Conservation (phyloP, 768 basidiomycete genomes). For the Mycena galopus region DNA sequence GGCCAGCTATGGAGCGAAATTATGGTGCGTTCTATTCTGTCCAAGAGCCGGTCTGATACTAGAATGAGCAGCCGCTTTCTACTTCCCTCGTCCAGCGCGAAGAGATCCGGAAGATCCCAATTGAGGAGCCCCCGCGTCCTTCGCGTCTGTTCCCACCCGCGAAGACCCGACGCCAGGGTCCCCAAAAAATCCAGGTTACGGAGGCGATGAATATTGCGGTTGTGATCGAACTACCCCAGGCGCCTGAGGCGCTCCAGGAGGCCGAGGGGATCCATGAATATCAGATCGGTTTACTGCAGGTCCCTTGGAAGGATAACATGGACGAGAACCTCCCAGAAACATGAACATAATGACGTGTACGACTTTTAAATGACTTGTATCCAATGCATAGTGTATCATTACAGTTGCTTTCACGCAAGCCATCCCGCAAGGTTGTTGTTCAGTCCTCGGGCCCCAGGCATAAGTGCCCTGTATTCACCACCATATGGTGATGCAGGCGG, state of each 20-base stretch:
- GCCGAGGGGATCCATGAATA: slow-evolving; percentile 13
- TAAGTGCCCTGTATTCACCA: slow-evolving; percentile 26
- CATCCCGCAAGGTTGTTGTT: slow-evolving; percentile 32
- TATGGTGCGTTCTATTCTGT: slow-evolving; percentile 22
- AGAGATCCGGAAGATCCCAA: slow-evolving; percentile 3
- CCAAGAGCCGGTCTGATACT: not conserved
- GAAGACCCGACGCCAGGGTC: not conserved
- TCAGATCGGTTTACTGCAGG: slow-evolving; percentile 24
- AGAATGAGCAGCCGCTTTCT: slow-evolving; percentile 30
- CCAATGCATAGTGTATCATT: slow-evolving; percentile 3
- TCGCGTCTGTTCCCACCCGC: not conserved
- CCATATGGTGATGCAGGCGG: slow-evolving; percentile 35
- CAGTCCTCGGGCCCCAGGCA: slow-evolving; percentile 22
- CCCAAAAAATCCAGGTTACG: not conserved
- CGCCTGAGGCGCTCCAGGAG: slow-evolving; percentile 1
- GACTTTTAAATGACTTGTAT: slow-evolving; percentile 6
- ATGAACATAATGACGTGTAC: not conserved
- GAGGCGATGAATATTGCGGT: slow-evolving; percentile 29
- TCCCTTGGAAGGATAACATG: slow-evolving; percentile 29
- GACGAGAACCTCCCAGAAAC: slow-evolving; percentile 9
- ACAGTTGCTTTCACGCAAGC: slow-evolving; percentile 16
- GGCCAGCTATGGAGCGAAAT: slow-evolving; percentile 25
- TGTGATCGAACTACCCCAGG: slow-evolving; percentile 28
- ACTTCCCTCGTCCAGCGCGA: slow-evolving; percentile 20
- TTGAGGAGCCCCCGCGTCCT: not conserved